Evolutionary conservation across 106 monocot genomes (phyloP), one percentile per base, ranked within the genome.

Genomic region (Dioscorea alata): DNA sequence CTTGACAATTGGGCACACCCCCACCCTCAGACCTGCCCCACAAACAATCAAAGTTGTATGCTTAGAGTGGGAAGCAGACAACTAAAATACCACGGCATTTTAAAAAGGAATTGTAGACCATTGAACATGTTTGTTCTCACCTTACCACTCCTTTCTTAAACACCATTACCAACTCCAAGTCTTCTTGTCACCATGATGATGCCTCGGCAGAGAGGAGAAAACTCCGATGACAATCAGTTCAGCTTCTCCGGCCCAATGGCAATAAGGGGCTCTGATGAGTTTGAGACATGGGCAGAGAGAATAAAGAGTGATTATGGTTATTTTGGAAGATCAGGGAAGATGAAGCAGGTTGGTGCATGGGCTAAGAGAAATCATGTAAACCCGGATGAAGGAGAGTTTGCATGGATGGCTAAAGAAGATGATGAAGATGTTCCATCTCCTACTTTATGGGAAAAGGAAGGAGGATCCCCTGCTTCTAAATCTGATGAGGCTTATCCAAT

Each of bases 261-360:
- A 10, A 42, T 6, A 5, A 10, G 10, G 42, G 10, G 42, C 42
- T 42, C 42, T 18, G 31, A 57, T 18, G 84, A 80, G 67, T 80
- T 79, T 64, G 65, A 52, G 31, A 56, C 56, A 18, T 80, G 80
- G 84, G 71, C 75, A 2, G 69, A 76, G 60, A 65, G 66, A 51
- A 84, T 84, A 69, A 80, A 73, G 50, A 56, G 57, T 20, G 67
- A 20, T 10, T 23, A 72, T 15, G 57, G 53, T 64, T 34, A 60
- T 15, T 86, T 82, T 48, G 75, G 73, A 24, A 62, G 58, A 34
- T 18, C 65, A 0, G 31, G 23, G 12, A 49, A 73, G 12, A 51
- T 10, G 2, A 75, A 42, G 28, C 28, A 72, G 23, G 65, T 65
- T 17, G 54, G 54, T n/a, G 22, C 68, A 54, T 54, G 68, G 68